phyloP scores from a whole-genome alignment of 2,329 filamentous ascomycete genomes.

The Fusarium dlaminii region DNA sequence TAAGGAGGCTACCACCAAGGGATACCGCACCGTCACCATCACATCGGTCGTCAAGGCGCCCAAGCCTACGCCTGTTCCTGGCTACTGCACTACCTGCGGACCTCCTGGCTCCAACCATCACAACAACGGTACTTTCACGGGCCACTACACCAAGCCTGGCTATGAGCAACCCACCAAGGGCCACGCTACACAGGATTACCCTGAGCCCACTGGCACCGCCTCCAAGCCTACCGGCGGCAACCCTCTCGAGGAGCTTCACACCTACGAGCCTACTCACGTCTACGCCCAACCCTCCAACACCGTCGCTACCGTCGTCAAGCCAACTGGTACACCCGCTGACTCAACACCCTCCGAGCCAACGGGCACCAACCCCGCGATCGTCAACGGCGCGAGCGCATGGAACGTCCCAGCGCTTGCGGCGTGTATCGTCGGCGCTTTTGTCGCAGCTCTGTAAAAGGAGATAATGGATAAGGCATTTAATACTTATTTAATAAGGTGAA shows the following conservation, averaged over 20 bases:
- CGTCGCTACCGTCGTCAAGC: conserved; percentile 29
- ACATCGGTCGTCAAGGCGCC: conserved; percentile 38
- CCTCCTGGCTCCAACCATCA: conserved; percentile 9
- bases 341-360: conserved; percentile 10
- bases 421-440: conserved; percentile 9
- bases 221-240: neutral
- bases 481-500: conserved; percentile 18
- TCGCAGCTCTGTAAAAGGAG: conserved; percentile 19
- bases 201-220: neutral
- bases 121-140: conserved; percentile 3
- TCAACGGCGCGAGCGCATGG: conserved; percentile 25
- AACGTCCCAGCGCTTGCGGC: conserved; percentile 20
- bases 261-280: conserved; percentile 7
- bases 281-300: neutral
- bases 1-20: conserved; percentile 39
- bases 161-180: conserved; percentile 7
- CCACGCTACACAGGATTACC: neutral
- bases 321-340: conserved; percentile 1
- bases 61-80: conserved; percentile 41
- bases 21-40: conserved; percentile 39
- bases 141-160: neutral
- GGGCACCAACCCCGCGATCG: conserved; percentile 4
- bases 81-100: conserved; percentile 38
- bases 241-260: conserved; percentile 16
- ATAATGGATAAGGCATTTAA: conserved; percentile 9